These are phyloP conservation scores for Insectozyma bohioensis DNA, from an alignment of 1,139 yeast species.

Conservation along the genomic window DNA sequence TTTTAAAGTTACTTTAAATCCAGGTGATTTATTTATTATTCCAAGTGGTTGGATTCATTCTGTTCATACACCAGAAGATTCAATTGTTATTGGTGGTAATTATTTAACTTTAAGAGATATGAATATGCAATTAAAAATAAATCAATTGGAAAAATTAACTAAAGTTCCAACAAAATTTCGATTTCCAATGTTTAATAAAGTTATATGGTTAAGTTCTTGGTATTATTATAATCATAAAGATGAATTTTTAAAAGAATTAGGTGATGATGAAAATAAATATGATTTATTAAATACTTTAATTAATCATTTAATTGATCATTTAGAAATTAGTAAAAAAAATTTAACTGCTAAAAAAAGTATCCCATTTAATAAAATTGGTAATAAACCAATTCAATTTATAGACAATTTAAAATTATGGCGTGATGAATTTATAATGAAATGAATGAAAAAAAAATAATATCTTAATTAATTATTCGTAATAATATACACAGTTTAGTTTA, in stretches of 20 bases:
- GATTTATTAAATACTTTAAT: slow-evolving; percentile 15
- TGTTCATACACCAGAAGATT: slow-evolving; percentile 79
- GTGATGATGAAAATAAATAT: slow-evolving; percentile 8
- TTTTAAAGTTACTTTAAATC: slow-evolving; percentile 57
- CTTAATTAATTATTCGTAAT: neutral
- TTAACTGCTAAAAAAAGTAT: slow-evolving; percentile 29
- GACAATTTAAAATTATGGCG: slow-evolving; percentile 20
- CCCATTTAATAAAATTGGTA: slow-evolving; percentile 25
- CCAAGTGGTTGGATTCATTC: slow-evolving; percentile 97
- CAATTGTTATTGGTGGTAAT: slow-evolving; percentile 86
- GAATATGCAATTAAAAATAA: slow-evolving; percentile 59
- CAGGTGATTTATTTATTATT: slow-evolving; percentile 77
- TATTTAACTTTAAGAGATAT: slow-evolving; percentile 68
- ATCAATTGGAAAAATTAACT: slow-evolving; percentile 62
- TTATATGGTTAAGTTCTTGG: slow-evolving; percentile 65
- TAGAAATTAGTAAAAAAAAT: slow-evolving; percentile 27
- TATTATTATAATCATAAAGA: slow-evolving; percentile 32
- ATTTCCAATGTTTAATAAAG: slow-evolving; percentile 73
- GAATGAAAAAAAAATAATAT: neutral
- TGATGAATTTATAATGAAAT: slow-evolving; percentile 4
- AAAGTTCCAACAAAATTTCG: slow-evolving; percentile 74
- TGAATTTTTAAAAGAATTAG: slow-evolving; percentile 23
- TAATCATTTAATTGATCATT: slow-evolving; percentile 24
- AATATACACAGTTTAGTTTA: slow-evolving; percentile 4
- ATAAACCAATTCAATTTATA: slow-evolving; percentile 20